phyloP scores from a whole-genome alignment of 352 stramenopile genomes.

The Phytophthora litchii region DNA sequence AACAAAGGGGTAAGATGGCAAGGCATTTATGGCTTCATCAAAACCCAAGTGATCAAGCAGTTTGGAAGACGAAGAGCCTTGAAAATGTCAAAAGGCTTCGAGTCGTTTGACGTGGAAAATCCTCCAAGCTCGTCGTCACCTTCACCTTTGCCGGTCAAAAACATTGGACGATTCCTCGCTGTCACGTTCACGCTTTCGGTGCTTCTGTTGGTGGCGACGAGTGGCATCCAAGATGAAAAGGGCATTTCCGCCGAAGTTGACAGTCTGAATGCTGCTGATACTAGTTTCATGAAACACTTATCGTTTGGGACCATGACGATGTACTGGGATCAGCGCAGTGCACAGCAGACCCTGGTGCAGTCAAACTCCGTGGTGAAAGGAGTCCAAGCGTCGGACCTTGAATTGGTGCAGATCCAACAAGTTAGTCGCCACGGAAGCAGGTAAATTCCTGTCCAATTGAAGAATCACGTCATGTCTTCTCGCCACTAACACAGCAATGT shows the following conservation, averaged over 20 bases:
- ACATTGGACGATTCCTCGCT: conserved; percentile 18
- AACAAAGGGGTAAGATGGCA: conserved; percentile 20
- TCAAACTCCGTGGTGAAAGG: conserved; percentile 23
- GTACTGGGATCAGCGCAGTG: conserved; percentile 60
- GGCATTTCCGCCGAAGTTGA: conserved; percentile 7
- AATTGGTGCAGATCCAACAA: conserved; percentile 67
- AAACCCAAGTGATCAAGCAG: neutral
- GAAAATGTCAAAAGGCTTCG: conserved; percentile 21
- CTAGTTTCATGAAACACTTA: conserved; percentile 6
- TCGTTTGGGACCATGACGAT: conserved; percentile 65
- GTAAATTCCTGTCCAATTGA: conserved; percentile 21
- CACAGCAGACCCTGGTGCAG: conserved; percentile 24
- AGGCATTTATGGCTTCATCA: neutral
- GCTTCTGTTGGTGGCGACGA: conserved; percentile 23
- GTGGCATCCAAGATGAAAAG: conserved; percentile 13
- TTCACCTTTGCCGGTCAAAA: conserved; percentile 7
- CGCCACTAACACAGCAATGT: no score
- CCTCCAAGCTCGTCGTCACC: neutral
- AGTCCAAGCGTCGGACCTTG: conserved; percentile 39
- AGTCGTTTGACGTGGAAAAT: conserved; percentile 25
- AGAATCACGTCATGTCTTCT: neutral
- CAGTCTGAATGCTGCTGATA: conserved; percentile 17
- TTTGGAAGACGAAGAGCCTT: neutral
- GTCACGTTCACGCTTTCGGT: conserved; percentile 14
- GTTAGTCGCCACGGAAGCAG: conserved; percentile 68